Evolutionary conservation across 352 stramenopile species (phyloP), one percentile per base, ranked within the genome.

Genomic region (Peronospora belbahrii): DNA sequence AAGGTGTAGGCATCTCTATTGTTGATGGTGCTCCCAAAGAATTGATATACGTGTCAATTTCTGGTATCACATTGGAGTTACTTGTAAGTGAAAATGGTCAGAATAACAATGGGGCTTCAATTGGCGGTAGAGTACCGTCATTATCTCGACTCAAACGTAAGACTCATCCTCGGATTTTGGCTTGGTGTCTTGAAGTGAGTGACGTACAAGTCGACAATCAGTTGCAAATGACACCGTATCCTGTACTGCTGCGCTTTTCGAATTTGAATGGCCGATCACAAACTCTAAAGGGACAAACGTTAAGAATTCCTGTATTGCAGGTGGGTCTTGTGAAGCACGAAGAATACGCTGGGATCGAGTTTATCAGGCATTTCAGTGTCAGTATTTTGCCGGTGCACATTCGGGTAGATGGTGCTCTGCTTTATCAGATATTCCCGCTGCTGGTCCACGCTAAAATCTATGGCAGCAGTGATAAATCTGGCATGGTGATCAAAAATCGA

Each of bases 191-290:
- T 28, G 59, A 85, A 27, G 67, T 94, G 39, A 65, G 67, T 27
- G 81, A 91, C 23, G 62, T 94, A n/a, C 83, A 94, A 58, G 76
- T 94, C 18, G 83, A 94, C 53, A 93, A 94, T 38, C 81, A 94
- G 52, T 62, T 94, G 27, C 67, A 84, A 24, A 52, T 74, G 33
- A 93, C 83, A 5, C 77, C 78, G 30, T 93, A 87, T 53, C 83
- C 83, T 14, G 83, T 94, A 28, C 54, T 94, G 2, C 55, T 94
- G 38, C 81, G 81, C 10, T 94, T 90, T 39, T 88, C 79, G 2
- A 85, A 88, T 33, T 62, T 70, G 22, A 74, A 44, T 23, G 56
- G 65, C 18, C 57, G 76, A 34, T 73, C 62, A 19, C 62, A 63
- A 9, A 58, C 69, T 45, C 48, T 83, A 4, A 70, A 85, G 18